These are phyloP conservation scores for Boeremia exigua DNA, from an alignment of 2,329 filamentous ascomycete genomes.

Conservation along the genomic window DNA sequence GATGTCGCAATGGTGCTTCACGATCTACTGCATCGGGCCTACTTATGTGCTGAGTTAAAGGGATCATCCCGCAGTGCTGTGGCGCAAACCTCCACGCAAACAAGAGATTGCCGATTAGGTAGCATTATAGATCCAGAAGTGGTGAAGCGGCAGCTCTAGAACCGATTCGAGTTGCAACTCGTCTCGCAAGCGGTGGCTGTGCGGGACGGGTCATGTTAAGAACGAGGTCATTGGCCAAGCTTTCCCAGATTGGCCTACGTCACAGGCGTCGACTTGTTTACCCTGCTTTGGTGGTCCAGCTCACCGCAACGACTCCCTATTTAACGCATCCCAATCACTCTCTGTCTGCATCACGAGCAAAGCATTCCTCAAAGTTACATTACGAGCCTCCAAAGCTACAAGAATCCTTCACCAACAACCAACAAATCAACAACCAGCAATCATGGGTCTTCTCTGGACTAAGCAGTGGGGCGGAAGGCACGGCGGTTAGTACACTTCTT, in stretches of 20 bases:
- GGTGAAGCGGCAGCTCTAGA: constrained; percentile 8
- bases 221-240: constrained; percentile 10
- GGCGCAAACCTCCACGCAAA: constrained; percentile 4
- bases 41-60: not conserved
- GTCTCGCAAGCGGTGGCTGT: constrained; percentile 15
- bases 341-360: constrained; percentile 9
- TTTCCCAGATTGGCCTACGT: constrained; percentile 18
- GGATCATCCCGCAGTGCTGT: constrained; percentile 4
- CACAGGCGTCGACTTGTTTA: constrained; percentile 17
- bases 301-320: constrained; percentile 20
- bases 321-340: constrained; percentile 15
- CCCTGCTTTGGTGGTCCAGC: constrained; percentile 22
- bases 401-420: constrained; percentile 11
- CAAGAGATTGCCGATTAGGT: constrained; percentile 4
- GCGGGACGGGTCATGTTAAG: not conserved
- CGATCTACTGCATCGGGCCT: not conserved
- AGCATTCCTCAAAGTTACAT: no score
- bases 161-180: not conserved
- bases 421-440: constrained; percentile 25
- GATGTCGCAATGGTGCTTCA: constrained; percentile 7
- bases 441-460: constrained; percentile 56
- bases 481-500: constrained; percentile 44
- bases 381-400: not conserved
- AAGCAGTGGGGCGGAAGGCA: constrained; percentile 54
- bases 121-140: not conserved